A percentile compares a stretch with the other conserved stretches of the same genome.
phyloP scores from a whole-genome alignment of 371 early-diverging fungal genomes.

The Mortierella sp. region DNA sequence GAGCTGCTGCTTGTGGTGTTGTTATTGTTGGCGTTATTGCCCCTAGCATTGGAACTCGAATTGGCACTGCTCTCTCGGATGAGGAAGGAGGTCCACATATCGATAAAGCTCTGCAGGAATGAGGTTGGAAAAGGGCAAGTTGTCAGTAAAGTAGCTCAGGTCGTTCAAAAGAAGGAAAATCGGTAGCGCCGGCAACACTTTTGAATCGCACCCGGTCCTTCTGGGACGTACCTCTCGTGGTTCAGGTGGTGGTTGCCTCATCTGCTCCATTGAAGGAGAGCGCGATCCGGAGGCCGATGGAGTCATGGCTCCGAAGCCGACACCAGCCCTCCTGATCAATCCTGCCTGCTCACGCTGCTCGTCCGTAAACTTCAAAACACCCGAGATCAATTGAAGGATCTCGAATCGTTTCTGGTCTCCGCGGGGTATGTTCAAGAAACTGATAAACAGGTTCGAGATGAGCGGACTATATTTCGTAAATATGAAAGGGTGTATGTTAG shows the following conservation, averaged over 20 bases:
- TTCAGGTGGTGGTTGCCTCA: constrained; percentile 53
- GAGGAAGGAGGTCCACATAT: constrained; percentile 57
- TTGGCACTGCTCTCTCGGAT: constrained; percentile 54
- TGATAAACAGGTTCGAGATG: constrained; percentile 87
- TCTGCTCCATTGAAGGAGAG: constrained; percentile 58
- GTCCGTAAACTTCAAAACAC: constrained; percentile 85
- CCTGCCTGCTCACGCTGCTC: constrained; percentile 92
- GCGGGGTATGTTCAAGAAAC: constrained; percentile 85
- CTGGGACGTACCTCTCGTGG: constrained; percentile 42
- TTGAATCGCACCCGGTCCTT: background rate
- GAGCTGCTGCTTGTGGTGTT: constrained; percentile 11
- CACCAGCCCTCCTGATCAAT: constrained; percentile 71
- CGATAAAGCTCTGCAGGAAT: constrained; percentile 42
- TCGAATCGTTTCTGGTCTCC: constrained; percentile 93
- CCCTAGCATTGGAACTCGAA: constrained; percentile 13
- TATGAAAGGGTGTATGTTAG: background rate
- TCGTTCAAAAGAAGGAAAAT: background rate
- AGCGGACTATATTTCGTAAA: constrained; percentile 68
- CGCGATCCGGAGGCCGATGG: constrained; percentile 54
- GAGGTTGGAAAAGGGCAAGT: background rate
- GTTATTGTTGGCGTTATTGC: constrained; percentile 1
- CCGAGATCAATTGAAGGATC: constrained; percentile 89
- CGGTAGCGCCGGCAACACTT: background rate
- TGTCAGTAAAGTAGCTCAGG: background rate
- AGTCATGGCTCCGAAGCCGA: constrained; percentile 48